A percentile compares a stretch with the other conserved stretches of the same genome.
Evolutionary conservation across 2,329 filamentous ascomycete species (phyloP).

Genomic region (Myotisia sp.): DNA sequence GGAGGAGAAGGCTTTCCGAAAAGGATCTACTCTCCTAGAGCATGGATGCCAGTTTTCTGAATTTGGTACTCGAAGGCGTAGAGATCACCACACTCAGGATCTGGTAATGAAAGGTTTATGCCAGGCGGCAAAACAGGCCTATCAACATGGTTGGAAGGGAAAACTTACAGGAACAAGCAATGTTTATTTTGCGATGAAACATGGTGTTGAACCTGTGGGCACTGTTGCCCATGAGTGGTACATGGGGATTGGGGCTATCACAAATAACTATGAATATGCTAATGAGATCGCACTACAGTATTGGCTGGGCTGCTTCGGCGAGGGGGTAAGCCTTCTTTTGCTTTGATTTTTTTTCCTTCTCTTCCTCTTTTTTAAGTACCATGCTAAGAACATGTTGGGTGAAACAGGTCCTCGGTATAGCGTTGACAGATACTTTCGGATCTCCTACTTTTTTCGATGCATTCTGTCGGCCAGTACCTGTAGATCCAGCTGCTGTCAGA

Average conservation of each 20-base stretch:
- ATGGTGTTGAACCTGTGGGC: slow-evolving; percentile 68
- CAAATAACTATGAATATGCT: slow-evolving; percentile 67
- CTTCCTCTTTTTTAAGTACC: neutral
- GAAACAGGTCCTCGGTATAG: slow-evolving; percentile 67
- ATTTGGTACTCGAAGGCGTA: slow-evolving; percentile 75
- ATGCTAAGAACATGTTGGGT: slow-evolving; percentile 1
- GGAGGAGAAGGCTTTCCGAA: slow-evolving; percentile 67
- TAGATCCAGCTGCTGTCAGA: slow-evolving; percentile 27
- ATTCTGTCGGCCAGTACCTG: slow-evolving; percentile 55
- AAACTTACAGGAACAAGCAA: slow-evolving; percentile 84
- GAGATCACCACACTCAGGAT: slow-evolving; percentile 91
- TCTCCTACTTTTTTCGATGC: slow-evolving; percentile 76
- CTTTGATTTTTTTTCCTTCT: neutral
- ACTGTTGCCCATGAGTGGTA: slow-evolving; percentile 98
- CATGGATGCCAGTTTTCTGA: slow-evolving; percentile 83
- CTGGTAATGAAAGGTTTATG: slow-evolving; percentile 79
- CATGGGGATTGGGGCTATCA: slow-evolving; percentile 92
- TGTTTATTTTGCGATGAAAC: slow-evolving; percentile 91
- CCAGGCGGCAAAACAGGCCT: slow-evolving; percentile 58
- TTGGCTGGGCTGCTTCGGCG: slow-evolving; percentile 85
- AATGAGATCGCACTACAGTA: slow-evolving; percentile 73
- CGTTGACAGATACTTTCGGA: slow-evolving; percentile 91
- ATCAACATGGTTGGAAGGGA: slow-evolving; percentile 50
- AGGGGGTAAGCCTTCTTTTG: slow-evolving; percentile 39
- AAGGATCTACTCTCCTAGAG: slow-evolving; percentile 63